phyloP scores from a whole-genome alignment of 768 basidiomycete species.

The Lepiota venenata region DNA sequence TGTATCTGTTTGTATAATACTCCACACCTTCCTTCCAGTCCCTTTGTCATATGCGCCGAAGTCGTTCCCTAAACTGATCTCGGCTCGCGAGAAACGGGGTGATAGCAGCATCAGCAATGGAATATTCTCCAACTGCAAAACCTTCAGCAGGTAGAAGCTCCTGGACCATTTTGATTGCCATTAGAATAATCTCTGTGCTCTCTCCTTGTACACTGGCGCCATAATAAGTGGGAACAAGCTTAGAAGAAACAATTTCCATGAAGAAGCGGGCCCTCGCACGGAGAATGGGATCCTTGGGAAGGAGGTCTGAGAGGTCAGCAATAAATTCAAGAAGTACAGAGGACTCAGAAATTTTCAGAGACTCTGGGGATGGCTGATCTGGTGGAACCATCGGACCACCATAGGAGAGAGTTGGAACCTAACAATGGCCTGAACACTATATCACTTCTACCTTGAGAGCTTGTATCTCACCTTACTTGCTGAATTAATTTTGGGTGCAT shows the following conservation, averaged over 20 bases:
- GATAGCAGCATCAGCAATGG: conserved; percentile 61
- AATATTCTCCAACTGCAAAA: conserved; percentile 47
- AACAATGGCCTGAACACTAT: neutral
- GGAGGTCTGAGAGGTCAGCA: conserved; percentile 55
- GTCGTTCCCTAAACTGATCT: conserved; percentile 43
- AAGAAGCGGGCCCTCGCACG: conserved; percentile 64
- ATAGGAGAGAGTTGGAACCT: conserved; percentile 60
- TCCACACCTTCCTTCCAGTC: conserved; percentile 40
- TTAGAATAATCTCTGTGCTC: conserved; percentile 35
- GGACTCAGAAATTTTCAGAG: conserved; percentile 61
- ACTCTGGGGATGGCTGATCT: conserved; percentile 55
- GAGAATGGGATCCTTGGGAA: conserved; percentile 51
- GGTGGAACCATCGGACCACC: conserved; percentile 57
- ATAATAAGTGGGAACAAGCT: conserved; percentile 36
- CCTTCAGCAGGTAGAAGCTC: conserved; percentile 43
- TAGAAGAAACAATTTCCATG: conserved; percentile 49
- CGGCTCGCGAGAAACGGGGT: conserved; percentile 57
- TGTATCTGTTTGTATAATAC: conserved; percentile 35
- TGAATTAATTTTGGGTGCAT: conserved; percentile 60
- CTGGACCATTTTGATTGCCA: conserved; percentile 46
- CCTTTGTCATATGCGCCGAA: conserved; percentile 48
- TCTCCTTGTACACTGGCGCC: conserved; percentile 36
- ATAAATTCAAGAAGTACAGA: conserved; percentile 65
- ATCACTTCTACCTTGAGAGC: neutral
- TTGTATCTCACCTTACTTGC: conserved; percentile 50